Evolutionary conservation across 1,284 basidiomycete species (phyloP).

Genomic region (Neotropicomus parvogracilis): DNA sequence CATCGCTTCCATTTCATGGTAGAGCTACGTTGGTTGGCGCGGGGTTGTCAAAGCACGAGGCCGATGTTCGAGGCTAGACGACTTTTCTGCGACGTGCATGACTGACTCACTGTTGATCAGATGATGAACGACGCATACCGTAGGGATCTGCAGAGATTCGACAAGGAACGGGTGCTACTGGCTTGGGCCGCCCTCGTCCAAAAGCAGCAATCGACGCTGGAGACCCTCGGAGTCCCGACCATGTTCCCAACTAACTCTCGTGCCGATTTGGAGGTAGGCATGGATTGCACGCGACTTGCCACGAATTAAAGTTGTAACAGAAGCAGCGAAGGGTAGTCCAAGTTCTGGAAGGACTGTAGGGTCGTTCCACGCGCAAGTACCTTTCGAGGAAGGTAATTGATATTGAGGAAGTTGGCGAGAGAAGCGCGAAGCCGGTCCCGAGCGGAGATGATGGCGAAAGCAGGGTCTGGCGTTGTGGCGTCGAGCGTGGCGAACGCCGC

Average conservation of each 20-base stretch:
- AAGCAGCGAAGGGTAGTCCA: slow-evolving; percentile 41
- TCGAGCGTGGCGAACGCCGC: slow-evolving; percentile 1
- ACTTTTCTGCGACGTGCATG: slow-evolving; percentile 2
- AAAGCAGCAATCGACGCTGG: slow-evolving; percentile 63
- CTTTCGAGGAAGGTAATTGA: slow-evolving; percentile 1
- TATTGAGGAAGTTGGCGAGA: neutral
- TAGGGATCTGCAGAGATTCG: slow-evolving; percentile 62
- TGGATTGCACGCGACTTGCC: slow-evolving; percentile 5
- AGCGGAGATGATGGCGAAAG: slow-evolving; percentile 7
- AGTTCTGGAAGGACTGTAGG: slow-evolving; percentile 35
- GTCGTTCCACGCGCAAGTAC: slow-evolving; percentile 3
- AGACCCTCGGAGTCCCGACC: slow-evolving; percentile 57
- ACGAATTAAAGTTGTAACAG: slow-evolving; percentile 31
- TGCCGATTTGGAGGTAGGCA: slow-evolving; percentile 54
- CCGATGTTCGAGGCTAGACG: slow-evolving; percentile 47
- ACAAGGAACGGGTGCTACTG: slow-evolving; percentile 56
- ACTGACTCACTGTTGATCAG: slow-evolving; percentile 35
- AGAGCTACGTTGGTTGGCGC: slow-evolving; percentile 59
- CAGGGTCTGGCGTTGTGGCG: slow-evolving; percentile 16
- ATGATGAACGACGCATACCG: slow-evolving; percentile 59
- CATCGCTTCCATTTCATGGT: slow-evolving; percentile 1
- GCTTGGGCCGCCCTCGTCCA: slow-evolving; percentile 72
- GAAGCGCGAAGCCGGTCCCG: slow-evolving; percentile 5
- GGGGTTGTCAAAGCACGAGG: slow-evolving; percentile 63
- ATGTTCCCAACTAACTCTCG: slow-evolving; percentile 58